Evolutionary conservation across 192 early-diverging fungal genomes (phyloP).

Genomic region (Coemansia brasiliensis): DNA sequence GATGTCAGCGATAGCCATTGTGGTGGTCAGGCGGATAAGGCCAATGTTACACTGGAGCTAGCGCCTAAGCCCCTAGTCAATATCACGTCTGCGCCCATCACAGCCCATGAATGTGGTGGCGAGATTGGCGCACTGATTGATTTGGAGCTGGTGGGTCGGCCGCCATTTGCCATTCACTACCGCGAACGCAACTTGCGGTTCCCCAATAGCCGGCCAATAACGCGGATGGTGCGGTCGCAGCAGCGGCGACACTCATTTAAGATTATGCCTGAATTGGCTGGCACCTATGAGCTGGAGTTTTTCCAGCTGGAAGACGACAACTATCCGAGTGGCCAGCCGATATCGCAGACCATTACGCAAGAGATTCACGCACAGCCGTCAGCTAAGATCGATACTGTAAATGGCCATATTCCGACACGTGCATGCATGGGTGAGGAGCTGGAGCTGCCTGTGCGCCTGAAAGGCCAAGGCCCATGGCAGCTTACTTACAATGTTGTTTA

Average conservation of each 20-base stretch:
- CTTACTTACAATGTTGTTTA: constrained; percentile 44
- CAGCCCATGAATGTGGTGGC: constrained; percentile 51
- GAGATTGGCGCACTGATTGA: constrained; percentile 44
- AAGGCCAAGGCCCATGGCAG: constrained; percentile 58
- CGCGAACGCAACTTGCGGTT: constrained; percentile 45
- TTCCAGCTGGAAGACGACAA: constrained; percentile 50
- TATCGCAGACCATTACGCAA: constrained; percentile 23
- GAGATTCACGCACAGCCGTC: constrained; percentile 48
- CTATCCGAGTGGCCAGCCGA: constrained; percentile 43
- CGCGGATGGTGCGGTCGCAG: constrained; percentile 32
- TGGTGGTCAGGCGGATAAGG: constrained; percentile 5
- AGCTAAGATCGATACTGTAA: constrained; percentile 24
- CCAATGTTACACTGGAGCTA: constrained; percentile 27
- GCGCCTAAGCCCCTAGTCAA: constrained; percentile 24
- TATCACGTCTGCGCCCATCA: constrained; percentile 38
- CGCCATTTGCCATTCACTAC: constrained; percentile 48
- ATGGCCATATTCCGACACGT: constrained; percentile 4
- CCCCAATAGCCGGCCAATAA: constrained; percentile 15
- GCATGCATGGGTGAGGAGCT: constrained; percentile 34
- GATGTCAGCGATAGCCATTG: constrained; percentile 39
- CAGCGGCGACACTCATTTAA: constrained; percentile 35
- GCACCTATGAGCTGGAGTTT: constrained; percentile 47
- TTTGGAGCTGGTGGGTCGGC: constrained; percentile 42
- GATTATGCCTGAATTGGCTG: constrained; percentile 38
- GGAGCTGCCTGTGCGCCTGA: constrained; percentile 51